Percentiles rank a stretch among this genome's conserved stretches.
Evolutionary conservation across 371 early-diverging fungal species (phyloP).

Genomic region (Choanephora cucurbitarum): DNA sequence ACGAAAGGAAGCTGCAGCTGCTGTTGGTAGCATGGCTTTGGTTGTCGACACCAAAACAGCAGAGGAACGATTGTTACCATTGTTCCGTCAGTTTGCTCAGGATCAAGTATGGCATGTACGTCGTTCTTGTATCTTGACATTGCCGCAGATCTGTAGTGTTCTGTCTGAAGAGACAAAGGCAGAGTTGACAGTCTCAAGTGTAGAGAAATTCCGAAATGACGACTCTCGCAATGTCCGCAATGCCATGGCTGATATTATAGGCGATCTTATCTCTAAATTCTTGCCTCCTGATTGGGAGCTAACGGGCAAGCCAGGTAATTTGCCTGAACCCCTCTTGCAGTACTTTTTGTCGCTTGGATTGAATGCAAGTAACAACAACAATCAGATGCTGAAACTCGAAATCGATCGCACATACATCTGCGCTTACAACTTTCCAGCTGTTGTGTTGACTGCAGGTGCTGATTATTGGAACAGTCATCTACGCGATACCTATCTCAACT

Average conservation of each 20-base stretch:
- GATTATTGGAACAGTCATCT: slow-evolving; percentile 57
- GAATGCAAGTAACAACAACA: slow-evolving; percentile 26
- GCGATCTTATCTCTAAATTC: slow-evolving; percentile 61
- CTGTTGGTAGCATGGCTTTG: slow-evolving; percentile 50
- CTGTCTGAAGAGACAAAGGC: slow-evolving; percentile 47
- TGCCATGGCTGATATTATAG: slow-evolving; percentile 59
- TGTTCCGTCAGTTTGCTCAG: slow-evolving; percentile 50
- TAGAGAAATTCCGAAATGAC: slow-evolving; percentile 53
- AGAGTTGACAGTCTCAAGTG: slow-evolving; percentile 44
- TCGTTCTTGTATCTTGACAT: slow-evolving; percentile 54
- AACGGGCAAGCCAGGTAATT: slow-evolving; percentile 44
- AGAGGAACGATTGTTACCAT: slow-evolving; percentile 51
- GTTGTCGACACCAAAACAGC: slow-evolving; percentile 45
- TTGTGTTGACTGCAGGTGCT: slow-evolving; percentile 59
- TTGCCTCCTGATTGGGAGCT: slow-evolving; percentile 51
- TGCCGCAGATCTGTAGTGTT: slow-evolving; percentile 51
- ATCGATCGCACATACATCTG: slow-evolving; percentile 61
- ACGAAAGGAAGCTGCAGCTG: slow-evolving; percentile 62
- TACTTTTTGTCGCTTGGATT: slow-evolving; percentile 48
- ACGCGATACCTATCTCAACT: slow-evolving; percentile 49
- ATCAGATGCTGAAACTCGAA: slow-evolving; percentile 47
- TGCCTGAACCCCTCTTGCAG: slow-evolving; percentile 39
- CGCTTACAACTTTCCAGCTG: slow-evolving; percentile 67
- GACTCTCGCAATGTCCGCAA: slow-evolving; percentile 62
- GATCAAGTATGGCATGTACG: slow-evolving; percentile 68